These are phyloP conservation scores for Symbiodinium pilosum DNA, from an alignment of 73 alveolate species.

Conservation along the genomic window DNA sequence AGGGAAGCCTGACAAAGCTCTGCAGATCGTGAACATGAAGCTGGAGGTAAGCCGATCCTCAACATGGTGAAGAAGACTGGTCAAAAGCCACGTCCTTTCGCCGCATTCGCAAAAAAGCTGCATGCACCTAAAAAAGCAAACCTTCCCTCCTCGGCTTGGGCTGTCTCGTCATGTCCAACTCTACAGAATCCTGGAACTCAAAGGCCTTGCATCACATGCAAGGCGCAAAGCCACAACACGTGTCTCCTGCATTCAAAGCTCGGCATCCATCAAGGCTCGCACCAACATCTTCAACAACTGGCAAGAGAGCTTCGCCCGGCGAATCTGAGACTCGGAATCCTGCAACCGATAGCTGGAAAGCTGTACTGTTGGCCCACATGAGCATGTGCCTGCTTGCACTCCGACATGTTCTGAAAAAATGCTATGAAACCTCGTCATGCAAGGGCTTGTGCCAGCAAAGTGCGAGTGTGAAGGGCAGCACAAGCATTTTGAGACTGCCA, in stretches of 20 bases:
- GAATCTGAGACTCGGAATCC: background rate
- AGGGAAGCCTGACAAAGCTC: background rate
- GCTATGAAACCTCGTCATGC: background rate
- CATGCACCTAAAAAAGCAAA: no score
- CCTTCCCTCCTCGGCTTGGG: no score
- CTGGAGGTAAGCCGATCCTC: background rate
- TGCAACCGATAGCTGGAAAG: background rate
- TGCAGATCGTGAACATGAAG: no score
- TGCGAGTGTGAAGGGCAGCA: background rate
- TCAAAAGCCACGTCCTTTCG: background rate
- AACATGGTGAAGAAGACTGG: background rate
- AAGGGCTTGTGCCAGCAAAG: background rate
- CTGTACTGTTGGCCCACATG: background rate
- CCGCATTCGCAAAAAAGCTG: no score
- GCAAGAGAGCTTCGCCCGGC: background rate
- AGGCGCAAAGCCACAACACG: background rate
- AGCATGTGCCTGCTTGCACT: background rate
- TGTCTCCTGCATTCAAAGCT: background rate
- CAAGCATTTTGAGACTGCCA: background rate
- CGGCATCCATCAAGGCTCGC: background rate
- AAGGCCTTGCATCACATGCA: background rate
- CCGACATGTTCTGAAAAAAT: background rate
- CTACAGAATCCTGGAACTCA: background rate
- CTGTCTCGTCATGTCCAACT: background rate
- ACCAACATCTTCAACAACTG: background rate